phyloP scores from a whole-genome alignment of 306 rosid species.

The Chamaecrista fasciculata region DNA sequence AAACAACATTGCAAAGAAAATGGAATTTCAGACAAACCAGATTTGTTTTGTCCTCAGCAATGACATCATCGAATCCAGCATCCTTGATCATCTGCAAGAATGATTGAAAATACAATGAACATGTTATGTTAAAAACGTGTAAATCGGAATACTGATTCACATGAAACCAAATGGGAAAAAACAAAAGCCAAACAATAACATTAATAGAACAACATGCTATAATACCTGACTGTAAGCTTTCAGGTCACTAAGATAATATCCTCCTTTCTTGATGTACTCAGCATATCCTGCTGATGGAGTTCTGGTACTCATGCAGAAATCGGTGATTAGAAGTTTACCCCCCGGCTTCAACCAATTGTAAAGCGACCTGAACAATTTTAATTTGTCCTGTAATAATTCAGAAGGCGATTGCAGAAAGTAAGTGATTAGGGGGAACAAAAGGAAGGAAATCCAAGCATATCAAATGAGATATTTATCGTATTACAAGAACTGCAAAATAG shows the following conservation, averaged over 20 bases:
- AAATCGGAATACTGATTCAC: not conserved
- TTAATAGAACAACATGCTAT: not conserved
- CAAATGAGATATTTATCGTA: not conserved
- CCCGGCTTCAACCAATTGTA: conserved; percentile 94
- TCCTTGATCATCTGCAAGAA: conserved; percentile 65
- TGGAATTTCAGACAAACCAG: conserved; percentile 48
- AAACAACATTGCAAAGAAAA: not conserved
- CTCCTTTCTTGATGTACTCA: conserved; percentile 75
- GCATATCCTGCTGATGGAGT: conserved; percentile 63
- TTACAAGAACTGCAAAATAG: conserved; percentile 8
- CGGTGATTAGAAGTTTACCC: conserved; percentile 82
- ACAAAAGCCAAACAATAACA: conserved; percentile 5
- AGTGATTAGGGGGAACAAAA: not conserved
- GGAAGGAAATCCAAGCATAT: conserved; percentile 1
- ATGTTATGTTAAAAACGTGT: conserved; percentile 20
- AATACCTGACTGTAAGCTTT: conserved; percentile 67
- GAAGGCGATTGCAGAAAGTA: not conserved
- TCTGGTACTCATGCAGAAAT: conserved; percentile 74
- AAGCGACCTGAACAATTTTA: conserved; percentile 67
- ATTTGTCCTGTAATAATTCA: conserved; percentile 66
- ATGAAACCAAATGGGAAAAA: conserved; percentile 25
- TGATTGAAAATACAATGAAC: conserved; percentile 14
- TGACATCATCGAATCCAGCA: conserved; percentile 79
- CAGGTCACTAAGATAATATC: conserved; percentile 69
- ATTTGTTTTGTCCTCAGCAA: conserved; percentile 73